phyloP scores from a whole-genome alignment of 768 basidiomycete species.

The Boletus bicolor region DNA sequence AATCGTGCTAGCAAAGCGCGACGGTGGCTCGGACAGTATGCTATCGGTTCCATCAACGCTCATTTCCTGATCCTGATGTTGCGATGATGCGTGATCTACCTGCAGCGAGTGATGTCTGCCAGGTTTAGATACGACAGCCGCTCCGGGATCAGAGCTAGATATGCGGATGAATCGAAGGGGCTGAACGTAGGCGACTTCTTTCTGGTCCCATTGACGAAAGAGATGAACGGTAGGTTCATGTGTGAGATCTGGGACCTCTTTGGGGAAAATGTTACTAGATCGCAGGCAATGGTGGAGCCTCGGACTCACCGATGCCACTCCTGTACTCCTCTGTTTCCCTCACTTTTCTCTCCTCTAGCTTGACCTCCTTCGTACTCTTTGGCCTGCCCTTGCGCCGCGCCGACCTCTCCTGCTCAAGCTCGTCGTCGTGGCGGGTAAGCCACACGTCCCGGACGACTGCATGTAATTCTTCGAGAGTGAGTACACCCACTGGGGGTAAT shows the following conservation, averaged over 20 bases:
- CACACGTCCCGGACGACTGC: constrained; percentile 61
- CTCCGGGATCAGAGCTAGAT: constrained; percentile 50
- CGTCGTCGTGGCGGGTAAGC: constrained; percentile 68
- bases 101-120: constrained; percentile 52
- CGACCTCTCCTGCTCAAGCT: constrained; percentile 57
- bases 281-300: neutral
- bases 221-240: constrained; percentile 65
- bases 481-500: constrained; percentile 53
- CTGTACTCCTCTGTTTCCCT: constrained; percentile 71
- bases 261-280: neutral
- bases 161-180: constrained; percentile 76
- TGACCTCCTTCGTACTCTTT: constrained; percentile 63
- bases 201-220: constrained; percentile 77
- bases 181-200: constrained; percentile 66
- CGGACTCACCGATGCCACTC: constrained; percentile 69
- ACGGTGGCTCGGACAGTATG: constrained; percentile 28
- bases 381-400: constrained; percentile 71
- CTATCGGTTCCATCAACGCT: constrained; percentile 27
- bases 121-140: constrained; percentile 51
- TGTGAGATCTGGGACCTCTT: constrained; percentile 80
- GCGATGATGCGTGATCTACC: constrained; percentile 2
- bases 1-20: constrained; percentile 38
- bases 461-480: constrained; percentile 68
- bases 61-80: constrained; percentile 25
- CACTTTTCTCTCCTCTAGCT: constrained; percentile 67